A percentile compares a stretch with the other conserved stretches of the same genome.
phyloP scores from a whole-genome alignment of 1,284 basidiomycete species.

The Bjerkandera adusta region DNA sequence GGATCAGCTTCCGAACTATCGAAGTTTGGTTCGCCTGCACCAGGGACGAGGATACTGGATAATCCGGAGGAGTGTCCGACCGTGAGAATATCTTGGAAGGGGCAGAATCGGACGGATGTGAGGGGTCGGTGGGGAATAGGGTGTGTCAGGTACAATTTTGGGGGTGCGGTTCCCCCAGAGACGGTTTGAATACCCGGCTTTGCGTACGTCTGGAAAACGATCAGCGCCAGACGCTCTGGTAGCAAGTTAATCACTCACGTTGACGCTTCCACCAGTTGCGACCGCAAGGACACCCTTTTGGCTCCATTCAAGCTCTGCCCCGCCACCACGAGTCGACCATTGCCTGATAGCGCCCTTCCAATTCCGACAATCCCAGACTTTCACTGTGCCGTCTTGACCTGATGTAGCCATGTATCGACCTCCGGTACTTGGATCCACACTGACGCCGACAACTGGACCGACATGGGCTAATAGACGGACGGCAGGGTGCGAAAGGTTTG shows the following conservation, averaged over 20 bases:
- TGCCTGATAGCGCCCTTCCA: slow-evolving; percentile 86
- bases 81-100: slow-evolving; percentile 91
- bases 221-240: no score
- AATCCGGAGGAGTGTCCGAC: slow-evolving; percentile 76
- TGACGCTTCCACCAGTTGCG: slow-evolving; percentile 78
- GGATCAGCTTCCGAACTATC: slow-evolving; percentile 94
- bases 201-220: slow-evolving; percentile 57
- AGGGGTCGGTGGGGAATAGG: slow-evolving; percentile 70
- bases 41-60: slow-evolving; percentile 86
- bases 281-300: slow-evolving; percentile 84
- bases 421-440: slow-evolving; percentile 79
- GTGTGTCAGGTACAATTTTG: slow-evolving; percentile 86
- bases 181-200: slow-evolving; percentile 63
- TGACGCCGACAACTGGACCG: slow-evolving; percentile 82
- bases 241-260: slow-evolving; percentile 46
- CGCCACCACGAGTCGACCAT: slow-evolving; percentile 71
- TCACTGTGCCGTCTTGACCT: slow-evolving; percentile 87
- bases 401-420: slow-evolving; percentile 92
- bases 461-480: slow-evolving; percentile 91
- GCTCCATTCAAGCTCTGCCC: slow-evolving; percentile 72
- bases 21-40: slow-evolving; percentile 92
- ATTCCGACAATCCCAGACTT: slow-evolving; percentile 95
- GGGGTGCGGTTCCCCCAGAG: slow-evolving; percentile 49
- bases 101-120: slow-evolving; percentile 76
- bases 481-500: slow-evolving; percentile 88